These are phyloP conservation scores for Talaromyces verruculosus DNA, from an alignment of 2,329 filamentous ascomycete species.

Conservation along the genomic window DNA sequence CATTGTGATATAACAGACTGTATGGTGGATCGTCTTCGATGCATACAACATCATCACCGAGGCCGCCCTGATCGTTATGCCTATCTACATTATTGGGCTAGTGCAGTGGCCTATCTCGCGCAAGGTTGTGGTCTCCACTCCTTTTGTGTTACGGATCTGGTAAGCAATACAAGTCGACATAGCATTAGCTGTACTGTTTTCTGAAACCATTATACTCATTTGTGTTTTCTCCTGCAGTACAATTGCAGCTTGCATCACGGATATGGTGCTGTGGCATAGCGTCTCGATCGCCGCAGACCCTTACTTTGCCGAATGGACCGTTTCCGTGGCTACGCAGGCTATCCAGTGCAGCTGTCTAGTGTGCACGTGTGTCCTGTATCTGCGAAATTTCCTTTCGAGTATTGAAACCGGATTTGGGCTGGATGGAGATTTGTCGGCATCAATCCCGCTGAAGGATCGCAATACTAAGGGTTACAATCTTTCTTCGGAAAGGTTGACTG, in stretches of 20 bases:
- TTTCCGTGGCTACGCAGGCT: conserved; percentile 7
- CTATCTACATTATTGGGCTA: conserved; percentile 6
- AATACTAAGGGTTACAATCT: background rate
- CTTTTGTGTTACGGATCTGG: conserved; percentile 8
- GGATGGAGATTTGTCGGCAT: conserved; percentile 4
- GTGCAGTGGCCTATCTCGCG: conserved; percentile 7
- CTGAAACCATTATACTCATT: background rate
- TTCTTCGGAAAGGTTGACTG: conserved; percentile 2
- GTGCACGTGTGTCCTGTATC: conserved; percentile 7
- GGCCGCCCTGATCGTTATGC: background rate
- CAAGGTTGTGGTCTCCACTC: conserved; percentile 9
- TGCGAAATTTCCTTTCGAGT: background rate
- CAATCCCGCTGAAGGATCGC: background rate
- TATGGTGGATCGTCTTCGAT: conserved; percentile 11
- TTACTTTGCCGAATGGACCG: background rate
- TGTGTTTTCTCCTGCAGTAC: background rate
- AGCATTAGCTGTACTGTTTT: background rate
- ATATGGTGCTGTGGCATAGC: conserved; percentile 1
- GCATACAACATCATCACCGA: conserved; percentile 5
- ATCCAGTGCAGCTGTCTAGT: conserved; percentile 11
- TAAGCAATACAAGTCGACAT: conserved; percentile 4
- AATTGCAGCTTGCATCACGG: conserved; percentile 2
- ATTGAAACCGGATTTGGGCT: conserved; percentile 7
- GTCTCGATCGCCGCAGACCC: background rate
- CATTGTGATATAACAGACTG: background rate